phyloP scores from a whole-genome alignment of 2,329 filamentous ascomycete species.

The Alternaria sp. region DNA sequence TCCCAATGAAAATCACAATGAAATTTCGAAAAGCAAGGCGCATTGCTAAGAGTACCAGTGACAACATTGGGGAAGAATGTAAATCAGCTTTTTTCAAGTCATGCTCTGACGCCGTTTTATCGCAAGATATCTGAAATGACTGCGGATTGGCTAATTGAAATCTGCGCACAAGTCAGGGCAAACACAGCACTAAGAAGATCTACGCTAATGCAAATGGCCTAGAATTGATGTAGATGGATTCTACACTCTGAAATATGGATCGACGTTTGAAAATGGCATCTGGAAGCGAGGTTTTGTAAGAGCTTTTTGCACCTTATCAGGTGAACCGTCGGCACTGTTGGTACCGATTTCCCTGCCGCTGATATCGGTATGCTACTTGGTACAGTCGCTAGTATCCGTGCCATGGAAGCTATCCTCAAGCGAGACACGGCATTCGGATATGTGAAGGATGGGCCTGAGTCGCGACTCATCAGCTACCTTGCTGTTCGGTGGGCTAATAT shows the following conservation, averaged over 20 bases:
- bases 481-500: conserved; percentile 11
- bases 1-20: not conserved
- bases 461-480: conserved; percentile 19
- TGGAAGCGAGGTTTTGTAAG: not conserved
- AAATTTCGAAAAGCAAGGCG: not conserved
- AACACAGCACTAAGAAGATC: conserved; percentile 21
- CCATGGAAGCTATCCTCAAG: conserved; percentile 26
- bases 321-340: conserved; percentile 25
- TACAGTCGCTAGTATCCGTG: conserved; percentile 23
- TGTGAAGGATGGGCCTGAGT: conserved; percentile 21
- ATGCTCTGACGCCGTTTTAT: not conserved
- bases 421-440: conserved; percentile 12
- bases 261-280: not conserved
- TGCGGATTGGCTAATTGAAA: not conserved
- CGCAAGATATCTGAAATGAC: not conserved
- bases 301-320: not conserved
- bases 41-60: not conserved
- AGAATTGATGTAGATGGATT: not conserved
- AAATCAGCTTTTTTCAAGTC: not conserved
- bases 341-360: conserved; percentile 24
- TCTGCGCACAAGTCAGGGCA: not conserved
- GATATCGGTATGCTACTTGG: conserved; percentile 24
- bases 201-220: not conserved
- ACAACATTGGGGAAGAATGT: not conserved
- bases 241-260: not conserved